Evolutionary conservation across 768 basidiomycete genomes (phyloP).

Genomic region (Gelatoporia subvermispora): DNA sequence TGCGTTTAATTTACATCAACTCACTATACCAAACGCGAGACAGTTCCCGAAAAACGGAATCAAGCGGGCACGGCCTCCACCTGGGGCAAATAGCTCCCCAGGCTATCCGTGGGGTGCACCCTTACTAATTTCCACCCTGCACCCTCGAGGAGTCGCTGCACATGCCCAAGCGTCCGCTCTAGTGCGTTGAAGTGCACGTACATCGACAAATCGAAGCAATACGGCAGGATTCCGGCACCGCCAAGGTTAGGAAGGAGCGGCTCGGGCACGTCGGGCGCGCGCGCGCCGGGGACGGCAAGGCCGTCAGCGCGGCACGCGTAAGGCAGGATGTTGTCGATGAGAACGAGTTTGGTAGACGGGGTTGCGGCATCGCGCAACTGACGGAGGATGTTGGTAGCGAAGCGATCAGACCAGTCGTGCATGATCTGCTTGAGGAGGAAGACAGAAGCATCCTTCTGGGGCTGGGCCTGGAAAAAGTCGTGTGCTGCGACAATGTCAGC

Average conservation of each 20-base stretch:
- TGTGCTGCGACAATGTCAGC: neutral
- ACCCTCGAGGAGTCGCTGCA: too few relatives aligned
- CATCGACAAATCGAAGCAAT: conserved; percentile 13
- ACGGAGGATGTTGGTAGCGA: conserved; percentile 21
- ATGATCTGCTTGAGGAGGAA: conserved; percentile 9
- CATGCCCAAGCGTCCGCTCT: too few relatives aligned
- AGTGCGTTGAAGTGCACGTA: neutral
- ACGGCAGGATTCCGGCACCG: conserved; percentile 7
- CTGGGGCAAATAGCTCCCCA: too few relatives aligned
- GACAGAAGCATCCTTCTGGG: conserved; percentile 3
- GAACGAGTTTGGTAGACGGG: conserved; percentile 18
- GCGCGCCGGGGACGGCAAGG: conserved; percentile 9
- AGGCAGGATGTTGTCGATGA: conserved; percentile 20
- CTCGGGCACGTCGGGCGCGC: conserved; percentile 9
- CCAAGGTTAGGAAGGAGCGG: conserved; percentile 23
- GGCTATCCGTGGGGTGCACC: too few relatives aligned
- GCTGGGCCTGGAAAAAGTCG: conserved; percentile 6
- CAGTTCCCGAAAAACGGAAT: too few relatives aligned
- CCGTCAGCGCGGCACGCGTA: conserved; percentile 15
- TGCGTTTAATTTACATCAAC: too few relatives aligned
- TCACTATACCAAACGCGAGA: too few relatives aligned
- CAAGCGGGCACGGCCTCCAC: too few relatives aligned
- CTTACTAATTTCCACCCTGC: too few relatives aligned
- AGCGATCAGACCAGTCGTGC: conserved; percentile 11
- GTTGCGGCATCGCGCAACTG: conserved; percentile 18